Base-by-base conservation (phyloP, 129 eudicot species). In the Smallanthus sonchifolius region DNA sequence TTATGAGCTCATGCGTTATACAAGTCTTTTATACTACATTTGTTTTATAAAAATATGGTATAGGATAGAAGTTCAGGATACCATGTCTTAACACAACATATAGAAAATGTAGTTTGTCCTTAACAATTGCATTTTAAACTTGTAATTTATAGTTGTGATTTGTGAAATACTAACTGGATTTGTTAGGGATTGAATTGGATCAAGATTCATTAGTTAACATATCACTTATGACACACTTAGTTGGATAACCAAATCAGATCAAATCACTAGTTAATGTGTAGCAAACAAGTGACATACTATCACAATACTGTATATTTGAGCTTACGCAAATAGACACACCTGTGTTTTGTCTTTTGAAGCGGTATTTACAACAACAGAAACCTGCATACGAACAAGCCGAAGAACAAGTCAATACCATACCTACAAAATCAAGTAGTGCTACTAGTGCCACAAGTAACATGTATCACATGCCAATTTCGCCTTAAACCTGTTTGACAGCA, bases 281-380 rank as follows among this genome's bases (percentile, higher is more conserved):
- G 30, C 0, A 24, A 24, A 24, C 30, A 24, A 24, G 30, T 24
- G 30, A 24, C 4, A 2, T 15, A 15, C 56, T 19, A 7, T 19
- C 30, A 17, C 66, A 48, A 28, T 17, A 38, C 0, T 24, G 9
- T 24, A 42, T 59, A 40, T 39, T 52, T 11, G 43, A 48, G 75
- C 30, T 15, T 44, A 51, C 32, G 62, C 60, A 62, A 65, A 78
- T 35, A 44, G 56, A 38, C 78, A 15, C 54, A 93, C 98, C 90
- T 93, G 98, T 8, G 98, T 85, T 85, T 85, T 88, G 75, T 90
- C 92, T 80, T 81, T 93, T 0, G 98, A 93, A 56, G 97, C 88
- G 30, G 78, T 73, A 75, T 84, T 85, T 1, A 83, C 87, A 44
- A 92, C 92, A 76, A 93, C 87, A n/a, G 92, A 82, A 78, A 93